Evolutionary conservation across 2,329 filamentous ascomycete genomes (phyloP), one percentile per base, ranked within the genome.

Genomic region (Colletotrichum nymphaeae): DNA sequence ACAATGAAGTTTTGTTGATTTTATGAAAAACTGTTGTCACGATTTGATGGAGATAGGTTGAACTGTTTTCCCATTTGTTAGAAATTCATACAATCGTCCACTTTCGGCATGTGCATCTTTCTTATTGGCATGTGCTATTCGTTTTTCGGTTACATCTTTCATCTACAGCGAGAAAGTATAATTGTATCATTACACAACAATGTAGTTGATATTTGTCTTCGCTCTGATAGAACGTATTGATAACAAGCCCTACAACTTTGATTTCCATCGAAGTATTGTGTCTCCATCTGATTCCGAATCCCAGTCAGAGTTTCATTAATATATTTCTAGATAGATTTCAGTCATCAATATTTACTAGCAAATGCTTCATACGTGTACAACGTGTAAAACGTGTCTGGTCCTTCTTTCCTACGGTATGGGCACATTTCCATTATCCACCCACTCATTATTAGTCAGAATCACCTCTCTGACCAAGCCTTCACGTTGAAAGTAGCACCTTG

Each of bases 401-500:
- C 12, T 26, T 26, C 16, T 12, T 55, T 0, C 19, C 42, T 30
- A 67, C 6, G 63, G 22, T 14, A 52, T 57, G 1, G 56, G 35
- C 14, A 63, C 57, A 12, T 22, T 14, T 5, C 52, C 46, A 9
- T 28, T 16, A 26, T 42, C n/a, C 11, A 14, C 16, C 63, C 63
- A 67, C n/a, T 57, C 49, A 1, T 24, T 37, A n/a, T 63, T 49
- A 19, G 24, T 19, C 14, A 63, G 59, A n/a, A 35, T 16, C 6
- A 67, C 63, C 35, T 72, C 57, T 35, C 52, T 53, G 3, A 71
- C 62, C 4, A 46, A 12, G 9, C 62, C 68, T 3, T 24, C 62
- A 26, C 56, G 46, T 22, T 71, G 68, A 24, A 71, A 65, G 26
- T 56, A 46, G 16, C 32, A 65, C 32, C 49, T 65, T n/a, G n/a